A percentile compares a stretch with the other conserved stretches of the same genome.
Conservation (phyloP, 108 stramenopile genomes). For the Cyclotella baltica region DNA sequence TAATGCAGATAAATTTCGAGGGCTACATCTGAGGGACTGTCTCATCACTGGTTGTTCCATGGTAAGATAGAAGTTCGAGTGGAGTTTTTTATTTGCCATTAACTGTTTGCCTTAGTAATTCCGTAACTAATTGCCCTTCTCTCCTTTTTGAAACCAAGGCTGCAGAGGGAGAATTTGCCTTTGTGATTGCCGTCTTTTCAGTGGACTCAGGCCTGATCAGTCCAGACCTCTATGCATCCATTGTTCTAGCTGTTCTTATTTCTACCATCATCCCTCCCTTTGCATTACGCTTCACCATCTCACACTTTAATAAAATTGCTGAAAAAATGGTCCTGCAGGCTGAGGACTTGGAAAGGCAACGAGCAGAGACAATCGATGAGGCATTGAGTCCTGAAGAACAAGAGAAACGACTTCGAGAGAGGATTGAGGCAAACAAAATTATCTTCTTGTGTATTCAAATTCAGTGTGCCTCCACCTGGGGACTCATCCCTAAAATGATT, state of each 20-base stretch:
- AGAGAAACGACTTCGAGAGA: constrained; percentile 36
- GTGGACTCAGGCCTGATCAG: constrained; percentile 60
- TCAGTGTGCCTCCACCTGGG: constrained; percentile 74
- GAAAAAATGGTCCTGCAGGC: constrained; percentile 45
- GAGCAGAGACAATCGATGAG: constrained; percentile 16
- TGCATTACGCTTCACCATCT: constrained; percentile 73
- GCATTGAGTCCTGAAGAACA: constrained; percentile 59
- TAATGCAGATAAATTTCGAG: constrained; percentile 58
- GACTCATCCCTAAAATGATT: constrained; percentile 70
- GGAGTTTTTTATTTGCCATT: not conserved
- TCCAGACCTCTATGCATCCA: constrained; percentile 69
- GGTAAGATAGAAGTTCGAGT: constrained; percentile 24
- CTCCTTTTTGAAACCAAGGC: constrained; percentile 43
- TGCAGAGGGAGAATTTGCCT: constrained; percentile 84
- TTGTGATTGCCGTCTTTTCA: constrained; percentile 83
- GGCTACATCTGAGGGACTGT: constrained; percentile 67
- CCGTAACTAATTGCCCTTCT: not conserved
- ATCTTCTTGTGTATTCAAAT: constrained; percentile 81
- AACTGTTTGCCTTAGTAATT: constrained; percentile 14
- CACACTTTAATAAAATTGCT: constrained; percentile 71
- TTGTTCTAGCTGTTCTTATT: constrained; percentile 75
- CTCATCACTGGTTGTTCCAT: constrained; percentile 75
- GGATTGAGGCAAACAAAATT: constrained; percentile 50
- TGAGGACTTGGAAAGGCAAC: constrained; percentile 30
- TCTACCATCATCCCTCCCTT: constrained; percentile 84